Percentiles rank a stretch among this genome's conserved stretches.
Evolutionary conservation across 345 rosid species (phyloP).

Genomic region (Eucalyptus cloeziana): DNA sequence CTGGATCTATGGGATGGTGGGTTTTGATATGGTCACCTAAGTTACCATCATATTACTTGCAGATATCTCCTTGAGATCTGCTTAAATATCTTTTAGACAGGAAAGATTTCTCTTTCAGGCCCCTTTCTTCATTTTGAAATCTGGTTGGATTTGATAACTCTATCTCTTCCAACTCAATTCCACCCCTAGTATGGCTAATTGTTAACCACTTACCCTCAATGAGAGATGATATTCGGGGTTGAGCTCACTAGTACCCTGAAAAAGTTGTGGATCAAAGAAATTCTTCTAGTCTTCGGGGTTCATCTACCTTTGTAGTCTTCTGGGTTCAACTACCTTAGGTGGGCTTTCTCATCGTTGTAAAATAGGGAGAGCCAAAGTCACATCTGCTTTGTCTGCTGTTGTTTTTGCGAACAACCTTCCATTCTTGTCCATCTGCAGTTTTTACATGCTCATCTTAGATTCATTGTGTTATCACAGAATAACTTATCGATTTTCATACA

Average conservation of each 20-base stretch:
- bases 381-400: neutral
- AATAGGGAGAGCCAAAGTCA: neutral
- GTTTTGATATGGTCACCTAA: neutral
- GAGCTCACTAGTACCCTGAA: neutral
- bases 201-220: neutral
- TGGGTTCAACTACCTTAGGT: neutral
- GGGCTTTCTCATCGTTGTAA: neutral
- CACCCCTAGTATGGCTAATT: neutral
- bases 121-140: neutral
- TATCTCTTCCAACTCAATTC: neutral
- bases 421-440: neutral
- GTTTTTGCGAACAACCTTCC: neutral
- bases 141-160: neutral
- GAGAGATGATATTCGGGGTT: neutral
- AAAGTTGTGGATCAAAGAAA: neutral
- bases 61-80: neutral
- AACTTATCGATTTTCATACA: neutral
- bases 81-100: neutral
- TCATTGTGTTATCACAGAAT: neutral
- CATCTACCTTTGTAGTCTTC: neutral
- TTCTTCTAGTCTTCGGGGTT: neutral
- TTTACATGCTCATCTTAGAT: neutral
- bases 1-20: neutral
- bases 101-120: neutral
- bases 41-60: neutral